Percentiles rank a stretch among this genome's conserved stretches.
Conservation (phyloP, 73 alveolate genomes). For the Tetrahymena elliotti region DNA sequence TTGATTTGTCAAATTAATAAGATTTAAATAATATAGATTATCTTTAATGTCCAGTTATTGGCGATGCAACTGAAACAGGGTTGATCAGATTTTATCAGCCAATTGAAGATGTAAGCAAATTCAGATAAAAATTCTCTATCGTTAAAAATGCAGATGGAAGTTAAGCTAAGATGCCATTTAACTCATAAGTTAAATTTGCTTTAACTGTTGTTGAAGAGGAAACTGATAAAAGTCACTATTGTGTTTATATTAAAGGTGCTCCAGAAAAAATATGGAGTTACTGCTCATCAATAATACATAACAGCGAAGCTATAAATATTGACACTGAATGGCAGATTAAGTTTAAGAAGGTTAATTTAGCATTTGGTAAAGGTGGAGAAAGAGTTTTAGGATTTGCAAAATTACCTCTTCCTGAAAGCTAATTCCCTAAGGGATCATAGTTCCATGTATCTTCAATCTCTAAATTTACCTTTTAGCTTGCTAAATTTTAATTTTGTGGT, state of each 20-base stretch:
- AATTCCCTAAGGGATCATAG: slow-evolving; percentile 30
- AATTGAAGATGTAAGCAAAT: slow-evolving; percentile 40
- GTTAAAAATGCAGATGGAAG: slow-evolving; percentile 29
- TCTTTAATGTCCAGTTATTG: slow-evolving; percentile 41
- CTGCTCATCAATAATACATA: slow-evolving; percentile 1
- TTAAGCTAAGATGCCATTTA: slow-evolving; percentile 24
- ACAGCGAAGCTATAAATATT: slow-evolving; percentile 6
- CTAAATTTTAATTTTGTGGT: slow-evolving; percentile 69
- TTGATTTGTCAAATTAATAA: background rate
- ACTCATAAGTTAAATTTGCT: slow-evolving; percentile 12
- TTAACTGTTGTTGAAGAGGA: slow-evolving; percentile 23
- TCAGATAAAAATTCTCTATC: slow-evolving; percentile 37
- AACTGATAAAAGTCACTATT: slow-evolving; percentile 9
- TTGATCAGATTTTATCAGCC: slow-evolving; percentile 81
- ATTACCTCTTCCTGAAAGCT: slow-evolving; percentile 32
- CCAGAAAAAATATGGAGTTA: slow-evolving; percentile 78
- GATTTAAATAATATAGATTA: slow-evolving; percentile 6
- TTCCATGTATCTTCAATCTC: slow-evolving; percentile 42
- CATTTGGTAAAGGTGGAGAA: slow-evolving; percentile 66
- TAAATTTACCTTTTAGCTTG: slow-evolving; percentile 55
- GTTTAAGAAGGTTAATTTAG: slow-evolving; percentile 49
- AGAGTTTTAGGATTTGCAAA: slow-evolving; percentile 71
- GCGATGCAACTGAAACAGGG: slow-evolving; percentile 90
- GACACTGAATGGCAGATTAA: slow-evolving; percentile 11
- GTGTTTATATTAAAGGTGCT: slow-evolving; percentile 86